Evolutionary conservation across 2,329 filamentous ascomycete species (phyloP), one percentile per base, ranked within the genome.

Genomic region (Grosmannia serpens): DNA sequence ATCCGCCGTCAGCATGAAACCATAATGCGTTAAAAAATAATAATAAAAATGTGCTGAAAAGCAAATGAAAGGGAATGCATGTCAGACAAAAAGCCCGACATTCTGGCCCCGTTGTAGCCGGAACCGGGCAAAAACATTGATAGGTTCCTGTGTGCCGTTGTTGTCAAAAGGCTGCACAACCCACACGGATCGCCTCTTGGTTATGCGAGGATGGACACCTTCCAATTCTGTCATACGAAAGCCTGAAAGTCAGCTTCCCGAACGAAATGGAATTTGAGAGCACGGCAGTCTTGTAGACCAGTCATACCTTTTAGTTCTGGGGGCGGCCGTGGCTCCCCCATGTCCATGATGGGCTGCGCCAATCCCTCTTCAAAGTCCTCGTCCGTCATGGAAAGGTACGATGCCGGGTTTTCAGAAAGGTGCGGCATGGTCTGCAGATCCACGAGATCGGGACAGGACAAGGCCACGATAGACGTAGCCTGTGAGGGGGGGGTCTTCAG

Each of bases 121-220:
- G 27, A 69, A 56, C 38, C 66, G 64, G 9, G 65, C 64, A 55
- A 65, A 65, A 1, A 67, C 63, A 41, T 65, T 69, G 8, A 67
- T 66, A 55, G 49, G 62, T 59, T 53, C 59, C 1, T 54, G 59
- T 22, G 38, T 51, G 11, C 65, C 63, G 24, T 62, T 63, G n/a
- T 59, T 62, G 44, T 69, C 65, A 38, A 63, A 63, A 1, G 67
- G 63, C 27, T 67, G 63, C 22, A 70, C 68, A 9, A 70, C 55
- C 68, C 68, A 70, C 50, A 70, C 64, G 0, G 65, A 63, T 20
- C 68, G 62, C 20, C 59, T 59, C 55, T 67, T 67, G 2, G 24
- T 33, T 2, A 58, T 53, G 20, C 27, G 57, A 10, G 38, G 55
- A 3, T 27, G 52, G 17, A 24, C 38, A 38, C 31, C 56, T 29